A percentile compares a stretch with the other conserved stretches of the same genome.
Conservation (phyloP, 352 stramenopile genomes). For the Phytopythium mirpurense region DNA sequence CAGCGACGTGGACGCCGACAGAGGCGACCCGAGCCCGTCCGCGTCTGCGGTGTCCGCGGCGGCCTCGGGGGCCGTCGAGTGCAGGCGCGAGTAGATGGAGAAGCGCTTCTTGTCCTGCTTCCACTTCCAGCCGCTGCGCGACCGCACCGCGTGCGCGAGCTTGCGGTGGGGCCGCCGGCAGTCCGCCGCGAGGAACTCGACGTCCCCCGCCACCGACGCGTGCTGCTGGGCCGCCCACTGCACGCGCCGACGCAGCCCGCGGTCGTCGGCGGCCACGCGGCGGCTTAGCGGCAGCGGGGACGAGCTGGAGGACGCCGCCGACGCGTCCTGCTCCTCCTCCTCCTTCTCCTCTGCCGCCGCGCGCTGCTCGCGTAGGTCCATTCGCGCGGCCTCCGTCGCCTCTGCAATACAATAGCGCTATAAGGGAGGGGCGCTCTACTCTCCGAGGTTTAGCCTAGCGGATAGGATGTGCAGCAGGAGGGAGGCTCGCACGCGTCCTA, state of each 20-base stretch:
- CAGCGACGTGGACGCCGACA: background rate
- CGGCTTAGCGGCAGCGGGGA: slow-evolving; percentile 8
- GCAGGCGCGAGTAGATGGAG: slow-evolving; percentile 15
- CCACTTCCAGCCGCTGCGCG: slow-evolving; percentile 25
- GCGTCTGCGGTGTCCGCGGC: slow-evolving; percentile 16
- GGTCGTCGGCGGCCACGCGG: slow-evolving; percentile 23
- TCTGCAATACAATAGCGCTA: no score
- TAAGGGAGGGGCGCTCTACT: no score
- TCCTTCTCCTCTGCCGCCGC: no score
- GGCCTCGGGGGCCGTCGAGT: background rate
- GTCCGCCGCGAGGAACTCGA: background rate
- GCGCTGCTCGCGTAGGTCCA: no score
- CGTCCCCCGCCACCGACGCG: slow-evolving; percentile 7
- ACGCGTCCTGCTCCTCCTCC: background rate
- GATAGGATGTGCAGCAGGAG: no score
- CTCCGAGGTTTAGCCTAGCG: no score
- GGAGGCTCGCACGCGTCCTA: no score
- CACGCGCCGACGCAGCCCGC: slow-evolving; percentile 15
- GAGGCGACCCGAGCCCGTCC: background rate
- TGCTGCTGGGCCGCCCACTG: slow-evolving; percentile 14
- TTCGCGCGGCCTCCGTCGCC: no score
- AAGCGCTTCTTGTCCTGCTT: slow-evolving; percentile 19
- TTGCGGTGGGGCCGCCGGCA: no score
- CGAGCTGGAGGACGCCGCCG: background rate
- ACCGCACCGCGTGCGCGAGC: slow-evolving; percentile 11